Conservation (phyloP, 306 rosid species). For the Gynostemma pentaphyllum region DNA sequence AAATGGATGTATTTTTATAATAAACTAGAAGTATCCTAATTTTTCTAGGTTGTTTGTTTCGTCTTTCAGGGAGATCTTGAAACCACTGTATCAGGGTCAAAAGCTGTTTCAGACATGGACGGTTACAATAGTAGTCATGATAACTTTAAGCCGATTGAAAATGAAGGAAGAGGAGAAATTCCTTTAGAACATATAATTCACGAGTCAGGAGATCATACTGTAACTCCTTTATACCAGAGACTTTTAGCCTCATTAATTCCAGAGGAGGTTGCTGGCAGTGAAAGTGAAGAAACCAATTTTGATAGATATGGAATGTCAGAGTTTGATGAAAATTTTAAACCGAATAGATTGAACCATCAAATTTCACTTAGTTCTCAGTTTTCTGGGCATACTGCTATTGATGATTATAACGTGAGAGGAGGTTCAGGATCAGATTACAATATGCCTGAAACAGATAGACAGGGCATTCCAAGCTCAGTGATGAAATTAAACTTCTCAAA, state of each 20-base stretch:
- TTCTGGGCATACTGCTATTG: slow-evolving; percentile 50
- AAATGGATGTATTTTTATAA: background rate
- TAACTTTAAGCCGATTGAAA: slow-evolving; percentile 34
- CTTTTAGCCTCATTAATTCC: slow-evolving; percentile 80
- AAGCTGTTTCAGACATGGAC: slow-evolving; percentile 33
- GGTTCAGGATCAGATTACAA: slow-evolving; percentile 37
- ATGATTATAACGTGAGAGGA: slow-evolving; percentile 41
- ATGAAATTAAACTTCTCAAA: slow-evolving; percentile 35
- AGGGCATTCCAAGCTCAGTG: slow-evolving; percentile 27
- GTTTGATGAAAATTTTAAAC: slow-evolving; percentile 52
- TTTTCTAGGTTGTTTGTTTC: slow-evolving; percentile 7
- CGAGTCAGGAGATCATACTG: slow-evolving; percentile 41
- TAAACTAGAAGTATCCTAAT: background rate
- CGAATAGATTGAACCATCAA: slow-evolving; percentile 37
- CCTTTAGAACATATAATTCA: slow-evolving; percentile 31
- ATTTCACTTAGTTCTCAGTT: slow-evolving; percentile 38
- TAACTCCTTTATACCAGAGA: slow-evolving; percentile 73
- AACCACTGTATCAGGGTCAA: slow-evolving; percentile 23
- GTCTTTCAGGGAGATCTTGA: slow-evolving; percentile 54
- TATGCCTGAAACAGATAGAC: slow-evolving; percentile 37
- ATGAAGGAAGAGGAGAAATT: slow-evolving; percentile 25
- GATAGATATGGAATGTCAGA: slow-evolving; percentile 46
- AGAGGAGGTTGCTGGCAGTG: slow-evolving; percentile 62
- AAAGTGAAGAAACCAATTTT: slow-evolving; percentile 44
- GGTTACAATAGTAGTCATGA: slow-evolving; percentile 33